phyloP scores from a whole-genome alignment of 2,329 filamentous ascomycete genomes.

The Camillea tinctor region DNA sequence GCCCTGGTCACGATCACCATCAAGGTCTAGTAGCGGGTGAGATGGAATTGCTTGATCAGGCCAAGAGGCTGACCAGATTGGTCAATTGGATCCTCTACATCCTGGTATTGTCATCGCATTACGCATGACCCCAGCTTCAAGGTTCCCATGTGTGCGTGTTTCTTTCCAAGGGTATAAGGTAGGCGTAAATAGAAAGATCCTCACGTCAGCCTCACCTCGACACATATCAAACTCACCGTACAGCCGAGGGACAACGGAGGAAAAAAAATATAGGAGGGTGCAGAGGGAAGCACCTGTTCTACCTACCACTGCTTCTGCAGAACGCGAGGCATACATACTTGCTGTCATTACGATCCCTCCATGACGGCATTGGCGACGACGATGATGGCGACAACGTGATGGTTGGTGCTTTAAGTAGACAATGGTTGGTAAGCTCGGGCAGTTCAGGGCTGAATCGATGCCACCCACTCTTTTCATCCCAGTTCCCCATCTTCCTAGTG shows the following conservation, averaged over 20 bases:
- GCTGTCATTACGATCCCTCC: not conserved
- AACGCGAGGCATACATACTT: not conserved
- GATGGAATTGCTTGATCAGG: constrained; percentile 17
- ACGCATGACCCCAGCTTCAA: not conserved
- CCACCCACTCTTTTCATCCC: not conserved
- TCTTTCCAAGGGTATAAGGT: not conserved
- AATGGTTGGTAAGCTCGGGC: not conserved
- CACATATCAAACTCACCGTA: not conserved
- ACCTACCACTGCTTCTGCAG: not conserved
- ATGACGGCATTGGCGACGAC: not conserved
- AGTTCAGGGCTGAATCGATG: not conserved
- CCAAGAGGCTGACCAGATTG: constrained; percentile 25
- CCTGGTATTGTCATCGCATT: constrained; percentile 7
- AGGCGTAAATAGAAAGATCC: not conserved
- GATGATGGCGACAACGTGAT: not conserved
- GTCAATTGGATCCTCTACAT: constrained; percentile 14
- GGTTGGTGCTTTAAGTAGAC: not conserved
- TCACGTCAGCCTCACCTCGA: not conserved
- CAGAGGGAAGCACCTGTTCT: not conserved
- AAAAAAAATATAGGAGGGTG: no score
- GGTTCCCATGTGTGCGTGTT: not conserved
- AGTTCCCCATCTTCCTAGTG: not conserved
- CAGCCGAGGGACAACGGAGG: not conserved
- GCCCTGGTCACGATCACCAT: constrained; percentile 11
- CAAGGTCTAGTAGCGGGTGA: not conserved